Conservation (phyloP, 1,139 yeast species). For the Geotrichum macrosporum region DNA sequence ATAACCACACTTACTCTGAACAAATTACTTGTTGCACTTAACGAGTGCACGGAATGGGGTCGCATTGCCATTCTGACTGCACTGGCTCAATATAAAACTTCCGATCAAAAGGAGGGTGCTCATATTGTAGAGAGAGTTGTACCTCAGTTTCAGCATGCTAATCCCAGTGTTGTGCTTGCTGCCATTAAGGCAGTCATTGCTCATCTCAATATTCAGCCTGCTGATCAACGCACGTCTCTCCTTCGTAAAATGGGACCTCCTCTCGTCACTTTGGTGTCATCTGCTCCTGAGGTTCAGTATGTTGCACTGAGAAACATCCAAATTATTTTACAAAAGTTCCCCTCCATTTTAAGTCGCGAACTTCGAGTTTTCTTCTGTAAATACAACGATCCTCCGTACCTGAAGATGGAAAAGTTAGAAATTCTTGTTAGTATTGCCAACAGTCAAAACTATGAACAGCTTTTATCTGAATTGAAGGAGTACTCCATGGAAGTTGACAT, state of each 20-base stretch:
- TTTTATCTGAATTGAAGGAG: constrained; percentile 83
- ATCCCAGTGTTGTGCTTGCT: constrained; percentile 89
- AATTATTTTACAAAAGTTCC: constrained; percentile 84
- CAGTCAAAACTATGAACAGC: constrained; percentile 59
- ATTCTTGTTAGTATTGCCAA: constrained; percentile 82
- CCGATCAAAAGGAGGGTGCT: constrained; percentile 63
- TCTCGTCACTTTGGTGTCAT: constrained; percentile 77
- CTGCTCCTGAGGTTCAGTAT: constrained; percentile 91
- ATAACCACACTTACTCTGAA: constrained; percentile 49
- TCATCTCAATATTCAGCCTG: constrained; percentile 55
- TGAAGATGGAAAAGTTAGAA: constrained; percentile 89
- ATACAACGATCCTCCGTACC: constrained; percentile 89
- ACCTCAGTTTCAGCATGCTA: constrained; percentile 96
- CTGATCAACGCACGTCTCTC: constrained; percentile 45
- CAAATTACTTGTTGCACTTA: constrained; percentile 72
- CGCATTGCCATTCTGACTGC: constrained; percentile 85
- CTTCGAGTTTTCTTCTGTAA: constrained; percentile 88
- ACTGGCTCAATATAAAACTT: constrained; percentile 58
- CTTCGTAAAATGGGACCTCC: constrained; percentile 85
- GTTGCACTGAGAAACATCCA: constrained; percentile 91
- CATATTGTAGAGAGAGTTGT: constrained; percentile 86
- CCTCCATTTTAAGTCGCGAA: constrained; percentile 71
- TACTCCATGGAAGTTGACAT: constrained; percentile 91
- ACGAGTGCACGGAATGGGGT: constrained; percentile 99
- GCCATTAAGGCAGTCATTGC: constrained; percentile 77